Evolutionary conservation across 257 asterid species (phyloP).

Genomic region (Haberlea rhodopensis): DNA sequence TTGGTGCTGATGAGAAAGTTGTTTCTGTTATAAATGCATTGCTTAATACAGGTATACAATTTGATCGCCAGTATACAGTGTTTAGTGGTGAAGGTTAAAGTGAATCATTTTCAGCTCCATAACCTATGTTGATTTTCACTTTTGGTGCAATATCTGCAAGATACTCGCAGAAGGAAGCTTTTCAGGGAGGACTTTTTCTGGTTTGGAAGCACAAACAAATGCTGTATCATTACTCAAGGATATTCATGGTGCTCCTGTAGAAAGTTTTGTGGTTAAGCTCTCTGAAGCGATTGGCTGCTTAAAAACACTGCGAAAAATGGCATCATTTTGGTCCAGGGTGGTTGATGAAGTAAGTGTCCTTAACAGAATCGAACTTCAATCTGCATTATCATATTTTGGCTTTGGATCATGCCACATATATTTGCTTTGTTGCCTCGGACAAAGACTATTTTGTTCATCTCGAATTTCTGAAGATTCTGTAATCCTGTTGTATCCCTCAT

Average conservation of each 20-base stretch:
- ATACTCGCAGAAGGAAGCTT: slow-evolving; percentile 85
- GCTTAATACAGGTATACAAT: slow-evolving; percentile 81
- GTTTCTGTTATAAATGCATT: slow-evolving; percentile 61
- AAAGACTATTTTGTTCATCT: neutral
- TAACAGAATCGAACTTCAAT: slow-evolving; percentile 20
- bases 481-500: neutral
- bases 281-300: slow-evolving; percentile 89
- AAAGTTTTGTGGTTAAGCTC: slow-evolving; percentile 78
- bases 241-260: slow-evolving; percentile 94
- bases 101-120: slow-evolving; percentile 24
- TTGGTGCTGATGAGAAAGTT: slow-evolving; percentile 79
- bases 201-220: slow-evolving; percentile 44
- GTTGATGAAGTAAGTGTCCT: slow-evolving; percentile 78
- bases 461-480: neutral
- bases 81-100: neutral
- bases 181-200: slow-evolving; percentile 47
- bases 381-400: slow-evolving; percentile 13
- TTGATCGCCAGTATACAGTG: slow-evolving; percentile 33
- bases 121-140: slow-evolving; percentile 58
- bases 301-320: slow-evolving; percentile 82
- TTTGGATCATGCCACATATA: slow-evolving; percentile 6
- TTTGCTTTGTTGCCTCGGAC: neutral
- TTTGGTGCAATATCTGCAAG: slow-evolving; percentile 70
- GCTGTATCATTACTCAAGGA: slow-evolving; percentile 70
- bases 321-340: slow-evolving; percentile 80